Base-by-base conservation (phyloP, 129 eudicot species). In the Centaurea solstitialis region DNA sequence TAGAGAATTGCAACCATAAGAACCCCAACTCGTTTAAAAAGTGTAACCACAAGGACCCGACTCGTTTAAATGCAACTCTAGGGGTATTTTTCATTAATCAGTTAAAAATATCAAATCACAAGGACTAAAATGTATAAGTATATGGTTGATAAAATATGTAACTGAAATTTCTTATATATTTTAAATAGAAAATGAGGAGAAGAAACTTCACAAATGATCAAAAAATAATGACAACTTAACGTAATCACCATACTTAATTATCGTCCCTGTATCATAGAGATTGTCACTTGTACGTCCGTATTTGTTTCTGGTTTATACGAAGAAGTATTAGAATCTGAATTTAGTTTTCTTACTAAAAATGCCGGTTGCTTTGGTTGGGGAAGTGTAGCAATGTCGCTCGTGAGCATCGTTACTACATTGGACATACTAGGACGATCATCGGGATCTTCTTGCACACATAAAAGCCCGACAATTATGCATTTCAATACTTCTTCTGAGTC, bases 341-440 rank as follows among this genome's bases (percentile, higher is more conserved):
- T 67, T 3, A 66, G 70, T 45, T 77, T 84, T 84, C 77, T 85
- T 70, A 80, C 81, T 40, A 87, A 28, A 66, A 87, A 87, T 21
- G 91, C 88, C 7, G 91, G 91, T 79, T 84, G 84, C 78, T 88
- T 88, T 22, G 91, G 91, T 30, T 75, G 75, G 18, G 89, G 91
- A 79, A 88, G 87, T 17, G 81, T 76, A 83, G 86, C 81, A 41
- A 69, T 50, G 28, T 83, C 87, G 11, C 87, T 77, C 30, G 84
- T 72, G 24, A 88, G 86, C 89, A 85, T 74, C 7, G 65, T 73
- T 50, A 88, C 84, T 20, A 74, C 87, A 28, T 47, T 83, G 0
- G 89, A 80, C 89, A 88, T 86, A 70, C 15, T 77, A 70, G 92
- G 92, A 45, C 89, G 89, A 86, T 88, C 87, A 50, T 73, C 74